Evolutionary conservation across 208 protist species (phyloP).

Genomic region (Trypanosoma lewisi): DNA sequence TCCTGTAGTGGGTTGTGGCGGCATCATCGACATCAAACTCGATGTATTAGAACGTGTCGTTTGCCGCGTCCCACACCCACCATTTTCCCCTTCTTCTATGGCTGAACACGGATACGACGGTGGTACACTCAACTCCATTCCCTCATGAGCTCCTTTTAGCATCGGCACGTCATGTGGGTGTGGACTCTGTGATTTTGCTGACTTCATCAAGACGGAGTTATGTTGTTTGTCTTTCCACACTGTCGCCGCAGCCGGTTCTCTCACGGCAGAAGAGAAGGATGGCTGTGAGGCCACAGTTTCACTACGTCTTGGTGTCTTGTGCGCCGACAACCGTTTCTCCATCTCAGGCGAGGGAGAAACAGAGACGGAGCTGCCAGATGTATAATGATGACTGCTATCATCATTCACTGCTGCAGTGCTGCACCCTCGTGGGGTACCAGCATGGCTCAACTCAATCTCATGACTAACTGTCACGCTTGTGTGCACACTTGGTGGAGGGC

Average conservation of each 20-base stretch:
- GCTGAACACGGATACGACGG: not conserved
- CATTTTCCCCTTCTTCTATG: not conserved
- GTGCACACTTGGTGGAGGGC: constrained; percentile 27
- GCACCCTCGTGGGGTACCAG: not conserved
- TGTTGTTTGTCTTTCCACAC: not conserved
- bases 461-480: constrained; percentile 15
- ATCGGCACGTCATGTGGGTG: constrained; percentile 17
- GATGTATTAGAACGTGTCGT: too few species aligned
- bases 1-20: too few species aligned
- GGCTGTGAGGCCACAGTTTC: not conserved
- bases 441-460: not conserved
- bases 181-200: constrained; percentile 8
- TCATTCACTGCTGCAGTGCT: not conserved
- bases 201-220: not conserved
- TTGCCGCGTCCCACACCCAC: too few species aligned
- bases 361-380: constrained; percentile 6
- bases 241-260: not conserved
- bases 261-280: not conserved
- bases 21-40: too few species aligned
- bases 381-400: not conserved
- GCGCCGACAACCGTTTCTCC: not conserved
- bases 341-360: constrained; percentile 24
- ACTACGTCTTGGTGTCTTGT: not conserved
- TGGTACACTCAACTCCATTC: constrained; percentile 11
- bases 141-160: constrained; percentile 4